Evolutionary conservation across 768 basidiomycete genomes (phyloP).

Genomic region (Heimioporus sp.): DNA sequence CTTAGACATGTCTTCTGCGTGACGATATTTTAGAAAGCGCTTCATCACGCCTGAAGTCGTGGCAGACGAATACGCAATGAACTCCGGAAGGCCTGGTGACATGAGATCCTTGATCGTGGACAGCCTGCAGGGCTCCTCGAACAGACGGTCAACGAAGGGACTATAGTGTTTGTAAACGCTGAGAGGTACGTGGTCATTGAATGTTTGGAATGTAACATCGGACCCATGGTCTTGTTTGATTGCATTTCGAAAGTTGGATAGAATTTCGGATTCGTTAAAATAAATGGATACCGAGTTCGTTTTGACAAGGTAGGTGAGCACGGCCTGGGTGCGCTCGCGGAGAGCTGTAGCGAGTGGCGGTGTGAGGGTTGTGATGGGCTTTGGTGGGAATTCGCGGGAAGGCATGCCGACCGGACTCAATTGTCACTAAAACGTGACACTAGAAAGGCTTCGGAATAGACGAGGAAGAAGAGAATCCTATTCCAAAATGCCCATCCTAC

Average conservation of each 20-base stretch:
- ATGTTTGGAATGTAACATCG: slow-evolving; percentile 5
- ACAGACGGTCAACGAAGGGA: slow-evolving; percentile 18
- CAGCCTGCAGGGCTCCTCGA: slow-evolving; percentile 18
- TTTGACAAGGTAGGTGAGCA: slow-evolving; percentile 22
- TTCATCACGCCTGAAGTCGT: slow-evolving; percentile 15
- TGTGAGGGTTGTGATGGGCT: too few relatives aligned
- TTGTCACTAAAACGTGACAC: too few relatives aligned
- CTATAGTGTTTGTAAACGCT: background rate
- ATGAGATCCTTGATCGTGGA: slow-evolving; percentile 20
- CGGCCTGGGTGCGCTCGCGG: slow-evolving; percentile 16
- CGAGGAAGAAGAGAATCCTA: too few relatives aligned
- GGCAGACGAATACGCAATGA: slow-evolving; percentile 20
- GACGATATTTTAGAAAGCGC: slow-evolving; percentile 18
- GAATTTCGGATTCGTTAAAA: slow-evolving; percentile 14
- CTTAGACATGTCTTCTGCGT: slow-evolving; percentile 20
- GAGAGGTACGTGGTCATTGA: background rate
- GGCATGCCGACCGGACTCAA: too few relatives aligned
- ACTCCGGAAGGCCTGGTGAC: slow-evolving; percentile 20
- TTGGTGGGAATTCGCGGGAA: too few relatives aligned
- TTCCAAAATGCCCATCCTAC: too few relatives aligned
- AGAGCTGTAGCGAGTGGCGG: slow-evolving; percentile 6
- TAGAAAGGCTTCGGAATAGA: too few relatives aligned
- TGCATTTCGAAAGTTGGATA: slow-evolving; percentile 13
- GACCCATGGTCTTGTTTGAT: background rate
- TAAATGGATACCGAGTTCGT: slow-evolving; percentile 15